Evolutionary conservation across 139 green algal species (phyloP), one percentile per base, ranked within the genome.

Genomic region (Diplosphaera chodatii): DNA sequence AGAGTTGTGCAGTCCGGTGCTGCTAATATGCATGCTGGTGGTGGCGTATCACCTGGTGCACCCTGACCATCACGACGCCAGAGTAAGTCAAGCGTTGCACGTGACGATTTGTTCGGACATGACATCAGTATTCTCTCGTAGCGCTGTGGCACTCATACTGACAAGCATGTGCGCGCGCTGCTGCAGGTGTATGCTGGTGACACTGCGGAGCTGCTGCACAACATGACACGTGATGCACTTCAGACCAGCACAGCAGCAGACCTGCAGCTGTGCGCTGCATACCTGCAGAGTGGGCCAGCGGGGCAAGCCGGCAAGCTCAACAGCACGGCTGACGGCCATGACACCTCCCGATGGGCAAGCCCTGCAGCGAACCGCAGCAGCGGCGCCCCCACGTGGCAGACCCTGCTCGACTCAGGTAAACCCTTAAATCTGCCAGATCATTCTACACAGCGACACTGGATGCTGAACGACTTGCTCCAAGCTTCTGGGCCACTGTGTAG

Each of bases 1-100:
- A 40, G 71, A 76, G 71, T 5, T 76, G 1, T 29, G 70, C 37
- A 56, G n/a, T 29, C 71, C 71, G 13, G n/a, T 70, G 2, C 10
- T 76, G 20, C 64, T 76, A 21, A 66, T 76, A 20, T 55, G 21
- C 40, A 10, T 71, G 37, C 63, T 76, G 63, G 63, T 76, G 63
- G 8, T 74, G 18, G 70, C 70, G 4, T 74, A 74, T 27, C 2
- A 4, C 23, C 28, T 56, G 29, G 71, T 76, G 20, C 34, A 27
- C 4, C 8, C 23, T 28, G 64, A 66, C 40, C 40, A 66, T 27
- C 25, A 41, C 18, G 8, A 27, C 1, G 40, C 28, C n/a, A 23
- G 48, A 18, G 48, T 59, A 18, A 59, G n/a, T n/a, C n/a, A n/a
- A n/a, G n/a, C n/a, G n/a, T n/a, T n/a, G n/a, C n/a, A n/a, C n/a